Evolutionary conservation across 1,284 basidiomycete genomes (phyloP), one percentile per base, ranked within the genome.

Genomic region (Cutaneotrichosporon spelunceum): DNA sequence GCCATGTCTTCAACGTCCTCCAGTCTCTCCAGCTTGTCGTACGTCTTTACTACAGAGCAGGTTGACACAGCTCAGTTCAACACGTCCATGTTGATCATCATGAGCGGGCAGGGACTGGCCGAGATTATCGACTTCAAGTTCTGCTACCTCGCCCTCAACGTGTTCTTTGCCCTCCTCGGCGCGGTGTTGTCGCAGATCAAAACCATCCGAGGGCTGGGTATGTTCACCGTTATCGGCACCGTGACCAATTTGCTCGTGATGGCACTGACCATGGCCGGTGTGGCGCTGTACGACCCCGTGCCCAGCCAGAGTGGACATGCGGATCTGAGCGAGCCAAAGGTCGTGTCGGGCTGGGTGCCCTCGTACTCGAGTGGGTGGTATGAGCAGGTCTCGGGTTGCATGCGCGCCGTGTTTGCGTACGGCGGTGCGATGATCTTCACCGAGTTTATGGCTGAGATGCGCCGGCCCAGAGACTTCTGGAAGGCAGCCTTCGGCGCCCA

Each of bases 401-500:
- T 87, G 71, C 83, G 86, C 59, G 85, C 86, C 75, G 85, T 87
- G 8, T 79, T 76, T 48, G 71, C 73, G 4, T 75, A 85, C 61
- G 84, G 84, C 52, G 86, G 86, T 44, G 81, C 84, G 0, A 80
- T 81, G 78, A 78, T 82, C 42, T 81, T 80, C 57, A 75, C 83
- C 10, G 85, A 87, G 71, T 83, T 88, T 71, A 84, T 88, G 82
- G 82, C 85, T 1, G 87, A 88, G 73, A 88, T 88, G 87, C 80
- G 83, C 19, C 81, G 86, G 3, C 87, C 87, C 0, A 84, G 84
- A 82, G 87, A 88, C 71, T 88, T 88, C 68, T 88, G 85, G 84
- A 87, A 87, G 71, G 84, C 83, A 34, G 86, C 87, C 82, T 78
- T 82, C 52, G 72, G 76, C 34, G 84, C 85, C 0, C 86, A 88